Conservation (phyloP, 2,329 filamentous ascomycete species). For the Paracamarosporium sp. region DNA sequence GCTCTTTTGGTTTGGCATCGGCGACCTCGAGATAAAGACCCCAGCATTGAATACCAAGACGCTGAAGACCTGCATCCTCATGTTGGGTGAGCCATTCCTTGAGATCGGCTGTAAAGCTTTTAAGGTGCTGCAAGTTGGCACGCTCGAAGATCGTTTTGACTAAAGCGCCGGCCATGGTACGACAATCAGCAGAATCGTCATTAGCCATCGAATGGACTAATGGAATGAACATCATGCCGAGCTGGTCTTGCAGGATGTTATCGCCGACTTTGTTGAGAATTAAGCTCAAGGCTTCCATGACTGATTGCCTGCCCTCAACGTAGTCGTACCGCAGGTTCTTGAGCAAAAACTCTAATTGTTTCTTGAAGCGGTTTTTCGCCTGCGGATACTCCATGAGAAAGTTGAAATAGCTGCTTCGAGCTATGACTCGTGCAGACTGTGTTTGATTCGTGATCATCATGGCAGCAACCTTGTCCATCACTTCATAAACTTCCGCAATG, state of each 20-base stretch:
- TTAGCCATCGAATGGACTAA: conserved; percentile 86
- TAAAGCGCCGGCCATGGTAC: conserved; percentile 79
- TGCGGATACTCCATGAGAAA: conserved; percentile 96
- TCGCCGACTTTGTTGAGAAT: conserved; percentile 85
- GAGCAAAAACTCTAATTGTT: conserved; percentile 87
- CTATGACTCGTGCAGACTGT: conserved; percentile 83
- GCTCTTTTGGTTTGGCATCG: conserved; percentile 69
- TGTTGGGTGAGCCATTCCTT: conserved; percentile 78
- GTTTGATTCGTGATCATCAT: conserved; percentile 98
- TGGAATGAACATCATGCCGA: conserved; percentile 82
- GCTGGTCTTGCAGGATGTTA: conserved; percentile 77
- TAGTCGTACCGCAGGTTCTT: conserved; percentile 92
- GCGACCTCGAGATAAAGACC: conserved; percentile 80
- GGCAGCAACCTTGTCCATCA: conserved; percentile 78
- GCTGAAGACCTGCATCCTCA: conserved; percentile 73
- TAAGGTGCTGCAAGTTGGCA: conserved; percentile 74
- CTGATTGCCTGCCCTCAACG: conserved; percentile 85
- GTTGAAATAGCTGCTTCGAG: conserved; percentile 88
- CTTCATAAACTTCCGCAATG: conserved; percentile 88
- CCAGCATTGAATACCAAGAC: conserved; percentile 81
- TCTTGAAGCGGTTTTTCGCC: conserved; percentile 84
- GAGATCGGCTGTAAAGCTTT: conserved; percentile 74
- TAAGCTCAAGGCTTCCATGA: conserved; percentile 89
- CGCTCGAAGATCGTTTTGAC: conserved; percentile 81
- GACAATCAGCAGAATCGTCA: conserved; percentile 85